Percentiles rank a stretch among this genome's conserved stretches.
phyloP scores from a whole-genome alignment of 2,329 filamentous ascomycete genomes.

The Fusarium humuli region DNA sequence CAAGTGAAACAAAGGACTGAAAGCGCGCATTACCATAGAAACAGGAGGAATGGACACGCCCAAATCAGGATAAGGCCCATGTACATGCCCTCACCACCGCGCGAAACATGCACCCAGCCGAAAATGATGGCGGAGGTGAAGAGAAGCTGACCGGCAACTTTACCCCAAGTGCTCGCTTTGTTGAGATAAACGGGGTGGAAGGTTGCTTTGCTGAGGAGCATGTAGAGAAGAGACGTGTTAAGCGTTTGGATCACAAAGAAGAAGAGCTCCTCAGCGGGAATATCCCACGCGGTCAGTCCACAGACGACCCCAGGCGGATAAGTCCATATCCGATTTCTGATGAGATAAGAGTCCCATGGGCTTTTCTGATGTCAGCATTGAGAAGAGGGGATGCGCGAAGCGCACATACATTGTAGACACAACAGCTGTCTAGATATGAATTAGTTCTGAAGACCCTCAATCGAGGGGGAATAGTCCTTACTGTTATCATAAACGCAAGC shows the following conservation, averaged over 20 bases:
- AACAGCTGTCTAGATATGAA: constrained; percentile 59
- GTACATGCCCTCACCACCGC: constrained; percentile 68
- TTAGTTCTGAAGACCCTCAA: background rate
- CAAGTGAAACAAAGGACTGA: background rate
- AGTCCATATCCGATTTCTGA: constrained; percentile 75
- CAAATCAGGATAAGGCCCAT: constrained; percentile 76
- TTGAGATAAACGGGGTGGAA: constrained; percentile 60
- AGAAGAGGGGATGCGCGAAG: background rate
- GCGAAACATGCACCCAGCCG: constrained; percentile 59
- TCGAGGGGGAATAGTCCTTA: background rate
- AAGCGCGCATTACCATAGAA: constrained; percentile 49
- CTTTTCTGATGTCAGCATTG: constrained; percentile 3
- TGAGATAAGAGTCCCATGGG: constrained; percentile 82
- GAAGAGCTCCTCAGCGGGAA: constrained; percentile 79
- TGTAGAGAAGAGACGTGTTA: constrained; percentile 75
- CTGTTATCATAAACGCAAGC: constrained; percentile 35
- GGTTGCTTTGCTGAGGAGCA: constrained; percentile 73
- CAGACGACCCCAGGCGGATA: constrained; percentile 75
- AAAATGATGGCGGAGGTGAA: constrained; percentile 58
- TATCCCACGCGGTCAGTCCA: constrained; percentile 71
- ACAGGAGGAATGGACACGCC: constrained; percentile 73
- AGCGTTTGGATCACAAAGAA: constrained; percentile 84
- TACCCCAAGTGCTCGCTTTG: constrained; percentile 44
- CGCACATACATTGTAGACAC: constrained; percentile 65
- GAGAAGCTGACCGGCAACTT: constrained; percentile 62